Conservation (phyloP, 352 stramenopile species). For the Detonula confervacea region DNA sequence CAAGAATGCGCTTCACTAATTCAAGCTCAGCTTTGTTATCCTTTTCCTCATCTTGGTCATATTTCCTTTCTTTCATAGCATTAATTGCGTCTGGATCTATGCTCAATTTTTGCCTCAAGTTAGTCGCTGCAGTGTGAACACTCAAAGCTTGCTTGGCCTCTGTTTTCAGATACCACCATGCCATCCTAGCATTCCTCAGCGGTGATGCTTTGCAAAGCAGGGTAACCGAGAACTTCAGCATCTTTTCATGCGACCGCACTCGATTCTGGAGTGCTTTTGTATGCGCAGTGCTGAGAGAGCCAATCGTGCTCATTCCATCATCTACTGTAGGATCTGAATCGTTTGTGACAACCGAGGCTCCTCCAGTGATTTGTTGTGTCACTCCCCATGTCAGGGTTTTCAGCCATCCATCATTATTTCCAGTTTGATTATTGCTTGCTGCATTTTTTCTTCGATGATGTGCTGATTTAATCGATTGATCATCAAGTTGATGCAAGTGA, state of each 20-base stretch:
- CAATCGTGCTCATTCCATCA: slow-evolving; percentile 32
- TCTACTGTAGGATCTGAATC: slow-evolving; percentile 30
- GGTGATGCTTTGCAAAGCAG: slow-evolving; percentile 60
- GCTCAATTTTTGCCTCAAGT: slow-evolving; percentile 62
- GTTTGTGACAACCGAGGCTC: slow-evolving; percentile 4
- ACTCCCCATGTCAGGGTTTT: slow-evolving; percentile 31
- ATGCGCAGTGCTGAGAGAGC: slow-evolving; percentile 37
- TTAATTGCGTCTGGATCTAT: slow-evolving; percentile 49
- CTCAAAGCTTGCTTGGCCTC: slow-evolving; percentile 68
- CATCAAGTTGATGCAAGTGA: slow-evolving; percentile 41
- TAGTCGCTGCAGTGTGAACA: slow-evolving; percentile 55
- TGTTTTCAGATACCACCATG: slow-evolving; percentile 69
- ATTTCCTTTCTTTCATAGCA: slow-evolving; percentile 67
- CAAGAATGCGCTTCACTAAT: slow-evolving; percentile 75
- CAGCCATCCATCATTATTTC: slow-evolving; percentile 33
- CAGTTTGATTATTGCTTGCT: too few relatives aligned
- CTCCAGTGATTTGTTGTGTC: slow-evolving; percentile 30
- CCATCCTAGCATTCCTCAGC: slow-evolving; percentile 72
- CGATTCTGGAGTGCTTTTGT: slow-evolving; percentile 51
- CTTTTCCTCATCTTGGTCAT: slow-evolving; percentile 57
- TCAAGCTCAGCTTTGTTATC: slow-evolving; percentile 67
- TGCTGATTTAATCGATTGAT: slow-evolving; percentile 21
- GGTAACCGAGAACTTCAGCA: slow-evolving; percentile 70
- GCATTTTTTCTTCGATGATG: slow-evolving; percentile 6
- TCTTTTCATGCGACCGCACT: slow-evolving; percentile 63